phyloP scores from a whole-genome alignment of 805 yeast genomes.

The Pichia exigua region DNA sequence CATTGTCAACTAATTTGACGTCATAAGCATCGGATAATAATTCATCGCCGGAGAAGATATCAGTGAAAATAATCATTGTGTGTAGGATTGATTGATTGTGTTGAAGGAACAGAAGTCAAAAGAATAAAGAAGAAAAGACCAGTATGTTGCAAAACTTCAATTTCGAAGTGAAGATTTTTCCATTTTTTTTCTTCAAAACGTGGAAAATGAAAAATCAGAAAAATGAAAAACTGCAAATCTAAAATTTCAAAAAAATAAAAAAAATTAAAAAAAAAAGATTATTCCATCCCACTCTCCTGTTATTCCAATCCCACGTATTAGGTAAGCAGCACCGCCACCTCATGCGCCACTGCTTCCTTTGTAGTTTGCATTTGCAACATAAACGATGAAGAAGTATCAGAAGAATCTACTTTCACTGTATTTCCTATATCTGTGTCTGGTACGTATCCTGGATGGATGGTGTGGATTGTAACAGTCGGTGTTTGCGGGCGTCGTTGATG shows the following conservation, averaged over 20 bases:
- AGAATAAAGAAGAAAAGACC: neutral
- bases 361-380: neutral
- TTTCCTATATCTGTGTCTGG: constrained; percentile 61
- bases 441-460: constrained; percentile 61
- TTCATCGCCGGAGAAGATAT: constrained; percentile 92
- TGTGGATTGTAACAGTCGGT: constrained; percentile 49
- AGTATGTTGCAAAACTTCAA: neutral
- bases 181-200: neutral
- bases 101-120: neutral
- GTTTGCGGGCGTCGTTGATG: constrained; percentile 24
- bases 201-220: neutral
- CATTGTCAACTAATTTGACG: constrained; percentile 77
- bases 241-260: too few species aligned
- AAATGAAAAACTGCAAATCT: neutral
- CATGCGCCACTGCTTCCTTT: constrained; percentile 10
- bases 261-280: too few species aligned
- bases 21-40: constrained; percentile 96
- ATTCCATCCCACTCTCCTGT: too few species aligned
- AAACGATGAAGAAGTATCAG: neutral
- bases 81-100: neutral
- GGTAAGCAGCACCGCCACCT: neutral
- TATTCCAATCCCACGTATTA: neutral
- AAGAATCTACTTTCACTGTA: constrained; percentile 16
- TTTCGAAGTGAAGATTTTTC: neutral
- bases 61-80: constrained; percentile 44